Evolutionary conservation across 345 rosid genomes (phyloP), one percentile per base, ranked within the genome.

Genomic region (Citrus inodora): DNA sequence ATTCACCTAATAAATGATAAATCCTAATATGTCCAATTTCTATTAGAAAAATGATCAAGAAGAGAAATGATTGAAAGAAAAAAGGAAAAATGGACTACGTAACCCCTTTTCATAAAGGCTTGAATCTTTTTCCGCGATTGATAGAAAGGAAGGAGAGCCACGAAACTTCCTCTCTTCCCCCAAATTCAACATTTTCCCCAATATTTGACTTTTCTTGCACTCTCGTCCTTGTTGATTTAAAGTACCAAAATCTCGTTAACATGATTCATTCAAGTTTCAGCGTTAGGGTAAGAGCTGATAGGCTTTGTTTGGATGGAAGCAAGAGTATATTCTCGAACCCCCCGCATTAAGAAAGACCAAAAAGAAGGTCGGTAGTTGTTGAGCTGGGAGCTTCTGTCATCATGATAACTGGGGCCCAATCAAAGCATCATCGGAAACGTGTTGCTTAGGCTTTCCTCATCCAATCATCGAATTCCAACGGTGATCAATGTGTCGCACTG

Each of bases 371-470:
- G 79, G 83, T 70, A 4, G 74, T 3, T 22, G 70, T 21, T 51
- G 42, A 62, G 67, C 60, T 37, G 79, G 79, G 55, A 42, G 71
- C 58, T 75, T 70, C 24, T 38, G 79, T 62, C 79, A 69, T 55
- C 79, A 76, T 64, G 62, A 56, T 64, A 32, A 56, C 42, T 76
- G 74, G 83, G 83, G 4, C 58, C 68, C 70, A 21, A 40, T 2
- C 9, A 9, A 35, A 7, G 66, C 48, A 7, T 55, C 21, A 27
- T 16, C 24, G 24, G 27, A 67, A 73, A 56, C 77, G 79, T 75
- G 77, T 70, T 37, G 25, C 46, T 63, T 2, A 5, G 69, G 53
- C 55, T 61, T 27, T 30, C 40, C 5, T 28, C 22, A 51, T 73
- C 78, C 78, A 33, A 66, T 42, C 83, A 55, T 24, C 42, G 2